Evolutionary conservation across 768 basidiomycete genomes (phyloP), one percentile per base, ranked within the genome.

Genomic region (Podaxis carcinomalis): DNA sequence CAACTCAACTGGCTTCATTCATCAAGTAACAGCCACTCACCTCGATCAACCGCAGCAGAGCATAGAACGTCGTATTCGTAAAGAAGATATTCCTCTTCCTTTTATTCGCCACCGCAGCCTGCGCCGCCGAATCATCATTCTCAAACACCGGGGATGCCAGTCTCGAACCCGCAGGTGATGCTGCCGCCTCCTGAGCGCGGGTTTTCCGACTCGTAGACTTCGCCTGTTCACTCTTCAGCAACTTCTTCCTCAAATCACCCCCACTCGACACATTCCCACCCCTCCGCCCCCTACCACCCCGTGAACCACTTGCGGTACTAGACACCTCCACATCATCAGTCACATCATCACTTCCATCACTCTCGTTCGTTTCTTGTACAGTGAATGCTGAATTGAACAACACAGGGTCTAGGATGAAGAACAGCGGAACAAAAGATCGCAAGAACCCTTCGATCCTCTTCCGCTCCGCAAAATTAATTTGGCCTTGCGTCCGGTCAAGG

Each of bases 11-110:
- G 55, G 10, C 44, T 28, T 5, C 2, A 50, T 59, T 61, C 28
- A 60, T 6, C 58, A 57, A 42, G 37, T 2, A 37, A 46, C 25
- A 42, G 27, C 71, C 23, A 59, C 87, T 51, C 61, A 94, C 96
- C 86, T 98, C 90, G 44, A 98, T 72, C 52, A 95, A 77, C 36
- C 96, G 85, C 67, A 98, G 74, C 23, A 98, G 75, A 9, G 85
- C 83, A 76, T 98, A 99, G 68, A 93, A 93, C 23, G 86, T 80
- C 19, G 92, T 93, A 74, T 97, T 98, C 62, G 88, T 86, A 74
- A 93, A 98, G 75, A 98, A 94, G 37, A 86, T 81, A 65, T 74
- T 81, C 80, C 59, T 83, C 70, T 62, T 65, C 62, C 62, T 62
- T 58, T 62, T 61, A 32, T 55, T 64, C 59, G 51, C 66, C 62